Evolutionary conservation across 495 filamentous ascomycete species (phyloP), one percentile per base, ranked within the genome.

Genomic region (Schizothecium vesticola): DNA sequence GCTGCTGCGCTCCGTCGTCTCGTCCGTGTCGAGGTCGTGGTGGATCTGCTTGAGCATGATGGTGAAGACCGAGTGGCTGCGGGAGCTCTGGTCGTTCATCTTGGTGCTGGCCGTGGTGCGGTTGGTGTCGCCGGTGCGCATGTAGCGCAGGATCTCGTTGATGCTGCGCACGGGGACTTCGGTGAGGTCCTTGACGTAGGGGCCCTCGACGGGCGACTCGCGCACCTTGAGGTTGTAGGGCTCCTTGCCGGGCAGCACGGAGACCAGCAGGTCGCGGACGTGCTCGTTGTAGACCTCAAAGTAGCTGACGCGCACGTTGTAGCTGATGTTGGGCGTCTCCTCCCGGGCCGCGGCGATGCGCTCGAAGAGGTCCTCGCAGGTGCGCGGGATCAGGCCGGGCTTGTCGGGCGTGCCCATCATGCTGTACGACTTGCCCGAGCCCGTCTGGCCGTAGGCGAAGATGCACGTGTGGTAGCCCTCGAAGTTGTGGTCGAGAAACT

Each of bases 201-300:
- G 94, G 0, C 96, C 96, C 74, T 98, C 95, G 21, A 88, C 91
- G 16, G 92, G 93, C 16, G 92, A 97, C 80, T 99, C 95, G 63
- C 96, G 90, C 77, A 99, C 96, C 76, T 97, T 97, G 66, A 99
- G 91, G 75, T 98, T 97, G 76, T 96, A 89, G 2, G 94, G 91
- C 3, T 90, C 84, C 68, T 91, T 88, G 64, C 85, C 88, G 31
- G 82, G 80, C 23, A 85, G 77, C n/a, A 86, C 81, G 56, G 93
- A 91, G 2, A 93, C 91, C 58, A 99, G 86, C 2, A 99, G 85
- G 77, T 99, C 95, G 63, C 95, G 90, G 33, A 98, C 96, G 80
- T 99, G 95, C 79, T 99, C 95, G 78, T 99, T 99, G 84, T 99
- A 98, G 70, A 99, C 94, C 79, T 99, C 95, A 71, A 98, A 98